Base-by-base conservation (phyloP, 2,329 filamentous ascomycete species). In the Monosporascus sp. region DNA sequence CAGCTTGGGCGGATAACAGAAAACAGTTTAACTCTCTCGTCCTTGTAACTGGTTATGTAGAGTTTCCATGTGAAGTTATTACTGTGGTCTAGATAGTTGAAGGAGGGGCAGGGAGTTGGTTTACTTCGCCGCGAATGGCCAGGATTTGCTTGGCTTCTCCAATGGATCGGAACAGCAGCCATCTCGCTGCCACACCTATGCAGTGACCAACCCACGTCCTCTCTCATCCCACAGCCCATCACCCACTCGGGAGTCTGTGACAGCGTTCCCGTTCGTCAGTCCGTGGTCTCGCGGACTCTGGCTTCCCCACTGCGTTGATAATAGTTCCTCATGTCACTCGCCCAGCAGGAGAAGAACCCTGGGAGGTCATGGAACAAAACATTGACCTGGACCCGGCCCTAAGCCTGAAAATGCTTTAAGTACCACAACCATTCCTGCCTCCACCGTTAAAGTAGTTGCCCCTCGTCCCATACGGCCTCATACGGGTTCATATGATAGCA, bases 121-220 rank as follows among this genome's bases (percentile, higher is more conserved):
- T 57, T 22, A n/a, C 38, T 24, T 22, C 22, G 24, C 25, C n/a
- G 17, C 42, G 42, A 46, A 11, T 46, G 42, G 42, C 31, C 42
- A 31, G 42, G 20, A 31, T 46, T 27, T 46, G 14, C 63, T 65
- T 65, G 62, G 64, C 63, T 62, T 62, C 60, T 58, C 60, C 57
- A 60, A 55, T 56, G 53, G 55, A 55, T 59, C 61, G 63, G 64
- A 65, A 64, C 59, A 53, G 56, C 60, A 60, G 64, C 63, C 63
- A 62, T 62, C 44, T 62, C 61, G 62, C 63, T 63, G 53, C 56
- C 57, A 55, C 60, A 58, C 56, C 52, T 46, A 50, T 61, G 55
- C 52, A 60, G 51, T 54, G 54, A 57, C 56, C 54, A 55, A 58
- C 61, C 61, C 56, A 61, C 56, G 57, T 52, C 58, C 52, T 62